These are phyloP conservation scores for Globisporangium cystogenes DNA, from an alignment of 352 stramenopile species.

Conservation along the genomic window DNA sequence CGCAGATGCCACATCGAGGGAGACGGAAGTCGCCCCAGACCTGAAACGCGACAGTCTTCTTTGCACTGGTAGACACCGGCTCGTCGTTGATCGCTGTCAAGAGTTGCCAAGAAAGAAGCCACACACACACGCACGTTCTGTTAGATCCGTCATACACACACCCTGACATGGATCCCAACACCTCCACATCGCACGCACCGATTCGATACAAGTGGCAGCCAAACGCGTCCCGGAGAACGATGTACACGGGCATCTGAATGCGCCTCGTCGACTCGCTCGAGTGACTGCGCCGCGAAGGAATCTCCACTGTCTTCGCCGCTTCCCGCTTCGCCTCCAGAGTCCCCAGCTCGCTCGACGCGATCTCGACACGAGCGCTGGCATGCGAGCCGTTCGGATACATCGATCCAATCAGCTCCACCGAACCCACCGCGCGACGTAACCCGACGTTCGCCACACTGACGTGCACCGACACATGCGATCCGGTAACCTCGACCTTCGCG, in stretches of 20 bases:
- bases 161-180: neutral
- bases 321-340: conserved; percentile 9
- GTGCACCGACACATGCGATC: conserved; percentile 18
- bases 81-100: neutral
- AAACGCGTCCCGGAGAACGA: conserved; percentile 40
- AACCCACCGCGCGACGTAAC: conserved; percentile 18
- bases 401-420: conserved; percentile 30
- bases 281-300: conserved; percentile 5
- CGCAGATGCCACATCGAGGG: conserved; percentile 47
- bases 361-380: conserved; percentile 18
- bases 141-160: neutral
- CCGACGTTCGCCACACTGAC: conserved; percentile 33
- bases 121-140: neutral
- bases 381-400: conserved; percentile 27
- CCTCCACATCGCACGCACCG: conserved; percentile 23
- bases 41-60: conserved; percentile 12
- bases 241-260: conserved; percentile 24
- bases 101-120: conserved; percentile 1
- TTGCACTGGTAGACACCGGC: neutral
- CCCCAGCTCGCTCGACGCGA: conserved; percentile 15
- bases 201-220: conserved; percentile 57
- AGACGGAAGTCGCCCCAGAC: conserved; percentile 36
- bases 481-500: conserved; percentile 7
- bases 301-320: conserved; percentile 3
- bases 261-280: neutral